Evolutionary conservation across 768 basidiomycete species (phyloP).

Genomic region (Suillus tomentosus): DNA sequence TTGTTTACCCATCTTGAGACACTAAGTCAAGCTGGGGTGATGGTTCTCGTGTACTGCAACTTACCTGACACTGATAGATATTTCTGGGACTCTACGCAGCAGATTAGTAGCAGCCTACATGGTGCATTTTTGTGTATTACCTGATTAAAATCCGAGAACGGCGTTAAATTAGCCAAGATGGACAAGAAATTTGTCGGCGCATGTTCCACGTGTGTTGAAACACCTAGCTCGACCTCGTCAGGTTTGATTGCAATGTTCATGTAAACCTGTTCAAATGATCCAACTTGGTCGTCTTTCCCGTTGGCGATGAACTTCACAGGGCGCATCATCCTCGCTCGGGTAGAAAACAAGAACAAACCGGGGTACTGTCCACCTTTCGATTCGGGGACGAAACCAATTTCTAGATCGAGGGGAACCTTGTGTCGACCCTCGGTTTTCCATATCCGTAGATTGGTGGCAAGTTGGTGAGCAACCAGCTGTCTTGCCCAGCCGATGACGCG

Average conservation of each 20-base stretch:
- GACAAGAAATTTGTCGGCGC: constrained; percentile 94
- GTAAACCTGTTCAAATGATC: constrained; percentile 98
- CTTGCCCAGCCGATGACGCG: constrained; percentile 92
- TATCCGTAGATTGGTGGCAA: constrained; percentile 83
- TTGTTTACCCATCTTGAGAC: constrained; percentile 95
- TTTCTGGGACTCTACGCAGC: constrained; percentile 75
- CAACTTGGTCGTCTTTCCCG: constrained; percentile 85
- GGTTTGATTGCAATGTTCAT: constrained; percentile 96
- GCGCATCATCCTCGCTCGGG: constrained; percentile 93
- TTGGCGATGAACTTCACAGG: constrained; percentile 92
- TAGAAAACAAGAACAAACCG: constrained; percentile 90
- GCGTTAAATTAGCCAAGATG: constrained; percentile 95
- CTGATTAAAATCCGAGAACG: constrained; percentile 99
- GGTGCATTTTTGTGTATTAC: constrained; percentile 37
- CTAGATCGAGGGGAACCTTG: constrained; percentile 87
- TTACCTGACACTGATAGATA: constrained; percentile 90
- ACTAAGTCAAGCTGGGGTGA: background rate
- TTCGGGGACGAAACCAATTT: constrained; percentile 88
- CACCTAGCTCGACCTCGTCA: constrained; percentile 74
- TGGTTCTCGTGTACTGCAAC: constrained; percentile 12
- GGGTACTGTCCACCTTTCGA: constrained; percentile 96
- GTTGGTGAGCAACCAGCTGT: constrained; percentile 67
- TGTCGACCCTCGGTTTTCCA: constrained; percentile 92
- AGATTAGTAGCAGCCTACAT: constrained; percentile 10
- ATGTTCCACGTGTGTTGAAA: constrained; percentile 92